Percentiles rank a stretch among this genome's conserved stretches.
Conservation (phyloP, 805 yeast genomes). For the Brettanomyces sp. region DNA sequence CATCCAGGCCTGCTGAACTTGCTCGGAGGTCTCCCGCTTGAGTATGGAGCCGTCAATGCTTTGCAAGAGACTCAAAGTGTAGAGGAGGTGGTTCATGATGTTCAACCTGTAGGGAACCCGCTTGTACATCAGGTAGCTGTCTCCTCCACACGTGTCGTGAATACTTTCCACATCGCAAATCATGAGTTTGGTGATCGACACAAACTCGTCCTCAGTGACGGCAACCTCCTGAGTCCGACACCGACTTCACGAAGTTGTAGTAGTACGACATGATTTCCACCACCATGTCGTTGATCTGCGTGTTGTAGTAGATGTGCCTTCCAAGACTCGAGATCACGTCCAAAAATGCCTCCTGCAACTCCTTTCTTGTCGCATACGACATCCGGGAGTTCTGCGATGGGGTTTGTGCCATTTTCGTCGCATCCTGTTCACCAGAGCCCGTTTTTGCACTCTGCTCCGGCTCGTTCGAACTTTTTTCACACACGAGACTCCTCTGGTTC, state of each 20-base stretch:
- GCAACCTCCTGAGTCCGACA: constrained; percentile 4
- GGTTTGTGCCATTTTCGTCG: no score
- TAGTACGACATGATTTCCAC: constrained; percentile 49
- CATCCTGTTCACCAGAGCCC: no score
- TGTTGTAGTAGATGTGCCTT: constrained; percentile 73
- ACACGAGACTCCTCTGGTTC: constrained; percentile 31
- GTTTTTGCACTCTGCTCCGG: no score
- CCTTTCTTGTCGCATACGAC: constrained; percentile 18
- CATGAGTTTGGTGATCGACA: constrained; percentile 12
- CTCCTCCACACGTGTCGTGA: constrained; percentile 17
- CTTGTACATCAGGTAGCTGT: constrained; percentile 24
- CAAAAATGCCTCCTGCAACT: constrained; percentile 30
- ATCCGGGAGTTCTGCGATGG: constrained; percentile 6
- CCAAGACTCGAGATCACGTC: constrained; percentile 61
- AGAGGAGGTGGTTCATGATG: constrained; percentile 33
- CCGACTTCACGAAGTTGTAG: constrained; percentile 21
- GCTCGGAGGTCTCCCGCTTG: constrained; percentile 16
- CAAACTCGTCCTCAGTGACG: constrained; percentile 7
- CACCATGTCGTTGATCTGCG: constrained; percentile 77
- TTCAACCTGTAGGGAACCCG: constrained; percentile 34
- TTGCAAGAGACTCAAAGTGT: constrained; percentile 13
- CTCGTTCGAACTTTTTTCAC: constrained; percentile 4
- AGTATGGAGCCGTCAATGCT: constrained; percentile 11
- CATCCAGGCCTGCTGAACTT: constrained; percentile 32
- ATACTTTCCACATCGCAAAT: constrained; percentile 20